Conservation (phyloP, 768 basidiomycete genomes). For the Rhizopogon rudus region DNA sequence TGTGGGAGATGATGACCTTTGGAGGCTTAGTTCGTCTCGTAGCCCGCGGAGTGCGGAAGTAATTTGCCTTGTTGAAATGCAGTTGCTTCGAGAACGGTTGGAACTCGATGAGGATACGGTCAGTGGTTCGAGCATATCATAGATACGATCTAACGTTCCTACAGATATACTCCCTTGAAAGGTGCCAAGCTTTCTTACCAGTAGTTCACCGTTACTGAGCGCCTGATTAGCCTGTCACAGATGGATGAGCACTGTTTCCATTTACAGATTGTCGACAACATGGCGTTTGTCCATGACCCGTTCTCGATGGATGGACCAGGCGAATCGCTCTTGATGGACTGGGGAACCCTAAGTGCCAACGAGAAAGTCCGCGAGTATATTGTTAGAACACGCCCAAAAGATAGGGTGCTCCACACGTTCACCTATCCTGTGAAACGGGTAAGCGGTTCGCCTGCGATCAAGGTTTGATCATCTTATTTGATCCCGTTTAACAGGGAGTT, state of each 20-base stretch:
- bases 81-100: constrained; percentile 21
- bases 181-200: constrained; percentile 10
- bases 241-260: constrained; percentile 38
- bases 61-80: constrained; percentile 26
- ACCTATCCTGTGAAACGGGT: constrained; percentile 43
- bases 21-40: constrained; percentile 38
- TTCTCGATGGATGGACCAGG: constrained; percentile 44
- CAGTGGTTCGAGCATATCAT: constrained; percentile 12
- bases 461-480: constrained; percentile 5
- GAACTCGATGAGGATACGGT: constrained; percentile 37
- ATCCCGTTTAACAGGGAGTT: constrained; percentile 24
- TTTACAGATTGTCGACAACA: constrained; percentile 30
- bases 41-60: constrained; percentile 31
- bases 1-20: constrained; percentile 18
- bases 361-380: constrained; percentile 30
- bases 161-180: constrained; percentile 25
- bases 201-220: not conserved
- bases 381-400: constrained; percentile 11
- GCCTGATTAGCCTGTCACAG: constrained; percentile 26
- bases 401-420: constrained; percentile 44
- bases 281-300: constrained; percentile 54
- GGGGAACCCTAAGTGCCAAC: constrained; percentile 37
- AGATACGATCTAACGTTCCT: not conserved
- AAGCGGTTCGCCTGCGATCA: constrained; percentile 5
- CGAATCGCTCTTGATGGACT: constrained; percentile 47